These are phyloP conservation scores for Ophiostoma sp. DNA, from an alignment of 2,329 filamentous ascomycete species.

Conservation along the genomic window DNA sequence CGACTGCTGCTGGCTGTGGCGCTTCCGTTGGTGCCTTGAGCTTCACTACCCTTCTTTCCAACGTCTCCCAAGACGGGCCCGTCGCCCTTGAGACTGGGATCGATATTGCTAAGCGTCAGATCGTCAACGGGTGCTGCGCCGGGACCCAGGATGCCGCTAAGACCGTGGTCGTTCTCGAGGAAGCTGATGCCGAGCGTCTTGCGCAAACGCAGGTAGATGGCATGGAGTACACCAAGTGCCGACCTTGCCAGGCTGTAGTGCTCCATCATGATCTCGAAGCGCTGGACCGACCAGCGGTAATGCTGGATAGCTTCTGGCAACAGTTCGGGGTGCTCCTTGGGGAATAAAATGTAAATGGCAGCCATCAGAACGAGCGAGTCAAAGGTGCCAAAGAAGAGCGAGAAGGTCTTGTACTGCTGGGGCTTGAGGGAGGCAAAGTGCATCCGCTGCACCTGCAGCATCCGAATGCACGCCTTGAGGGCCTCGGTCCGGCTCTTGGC, in stretches of 20 bases:
- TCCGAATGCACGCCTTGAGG: conserved; percentile 55
- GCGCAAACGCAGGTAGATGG: conserved; percentile 55
- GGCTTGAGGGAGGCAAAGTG: conserved; percentile 52
- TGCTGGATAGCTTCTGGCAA: conserved; percentile 53
- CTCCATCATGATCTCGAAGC: conserved; percentile 57
- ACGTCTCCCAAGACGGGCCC: neutral
- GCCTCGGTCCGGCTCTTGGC: conserved; percentile 55
- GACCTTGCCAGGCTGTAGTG: conserved; percentile 56
- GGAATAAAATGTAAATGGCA: conserved; percentile 62
- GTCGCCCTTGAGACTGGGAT: conserved; percentile 29
- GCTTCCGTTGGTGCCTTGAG: conserved; percentile 1
- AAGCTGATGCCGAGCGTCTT: conserved; percentile 47
- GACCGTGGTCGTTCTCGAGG: conserved; percentile 30
- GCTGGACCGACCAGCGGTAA: conserved; percentile 60
- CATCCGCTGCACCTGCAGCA: conserved; percentile 55
- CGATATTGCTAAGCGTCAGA: conserved; percentile 30
- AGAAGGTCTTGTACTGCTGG: conserved; percentile 56
- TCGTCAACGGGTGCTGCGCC: conserved; percentile 25
- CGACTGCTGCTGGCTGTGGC: neutral
- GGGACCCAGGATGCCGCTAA: conserved; percentile 15
- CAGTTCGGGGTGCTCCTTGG: conserved; percentile 53
- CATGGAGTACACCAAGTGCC: conserved; percentile 56
- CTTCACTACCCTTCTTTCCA: neutral
- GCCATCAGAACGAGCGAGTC: conserved; percentile 63
- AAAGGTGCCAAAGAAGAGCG: conserved; percentile 63